A percentile compares a stretch with the other conserved stretches of the same genome.
Evolutionary conservation across 805 yeast species (phyloP).

Genomic region (Candida railenensis): DNA sequence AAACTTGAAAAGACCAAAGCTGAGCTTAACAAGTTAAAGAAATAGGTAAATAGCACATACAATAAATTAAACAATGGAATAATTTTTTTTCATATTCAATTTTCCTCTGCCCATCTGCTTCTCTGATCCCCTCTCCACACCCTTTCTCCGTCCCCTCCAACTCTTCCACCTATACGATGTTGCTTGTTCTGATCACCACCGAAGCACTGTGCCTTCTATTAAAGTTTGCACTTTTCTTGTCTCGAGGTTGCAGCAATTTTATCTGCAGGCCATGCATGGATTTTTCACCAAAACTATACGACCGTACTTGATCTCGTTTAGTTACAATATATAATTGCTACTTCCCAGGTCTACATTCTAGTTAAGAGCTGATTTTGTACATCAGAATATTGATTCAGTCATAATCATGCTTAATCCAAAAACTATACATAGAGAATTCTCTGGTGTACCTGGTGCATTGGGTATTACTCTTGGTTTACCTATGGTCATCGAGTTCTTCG

Average conservation of each 20-base stretch:
- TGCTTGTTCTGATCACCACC: too few species aligned
- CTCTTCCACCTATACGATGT: too few species aligned
- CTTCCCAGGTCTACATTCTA: too few species aligned
- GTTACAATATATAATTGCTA: not conserved
- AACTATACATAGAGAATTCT: constrained; percentile 72
- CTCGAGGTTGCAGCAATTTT: not conserved
- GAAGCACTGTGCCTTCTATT: too few species aligned
- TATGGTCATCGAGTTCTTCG: constrained; percentile 54
- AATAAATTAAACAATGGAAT: not conserved
- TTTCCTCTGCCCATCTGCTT: too few species aligned
- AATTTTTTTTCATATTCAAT: not conserved
- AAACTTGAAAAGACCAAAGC: constrained; percentile 64
- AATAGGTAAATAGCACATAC: constrained; percentile 10
- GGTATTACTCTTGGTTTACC: constrained; percentile 70
- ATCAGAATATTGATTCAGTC: not conserved
- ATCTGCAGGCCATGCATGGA: not conserved
- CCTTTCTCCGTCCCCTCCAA: too few species aligned
- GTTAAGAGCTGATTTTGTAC: too few species aligned
- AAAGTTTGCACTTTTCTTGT: not conserved
- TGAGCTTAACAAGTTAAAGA: constrained; percentile 26
- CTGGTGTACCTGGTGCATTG: constrained; percentile 74
- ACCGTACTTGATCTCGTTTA: not conserved
- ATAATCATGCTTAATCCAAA: constrained; percentile 55
- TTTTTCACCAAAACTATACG: not conserved
- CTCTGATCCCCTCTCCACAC: not conserved